Evolutionary conservation across 139 green algal species (phyloP), one percentile per base, ranked within the genome.

Genomic region (Chlorella sp.): DNA sequence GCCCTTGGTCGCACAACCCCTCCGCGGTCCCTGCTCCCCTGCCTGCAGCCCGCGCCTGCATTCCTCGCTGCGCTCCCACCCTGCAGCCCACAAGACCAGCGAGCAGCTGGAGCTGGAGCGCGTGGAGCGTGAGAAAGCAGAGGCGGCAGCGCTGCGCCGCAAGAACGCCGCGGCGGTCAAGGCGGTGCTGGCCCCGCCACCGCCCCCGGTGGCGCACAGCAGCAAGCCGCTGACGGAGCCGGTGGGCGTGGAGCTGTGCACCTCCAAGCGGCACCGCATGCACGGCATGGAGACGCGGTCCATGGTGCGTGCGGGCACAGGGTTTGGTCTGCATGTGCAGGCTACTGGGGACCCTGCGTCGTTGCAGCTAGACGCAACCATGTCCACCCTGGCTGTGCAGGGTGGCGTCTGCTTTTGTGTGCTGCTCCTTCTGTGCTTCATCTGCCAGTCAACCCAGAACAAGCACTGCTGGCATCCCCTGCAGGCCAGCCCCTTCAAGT

Each of bases 31-130:
- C 48, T 34, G 36, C 19, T 20, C 1, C 32, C 54, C 51, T 60
- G 51, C 51, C 11, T 70, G 73, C 74, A 89, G 73, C 38, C 72
- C 83, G 11, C 44, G 43, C 20, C 58, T 82, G 84, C n/a, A 43
- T 6, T 56, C 51, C 3, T 73, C 62, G 11, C 67, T 67, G 85
- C 76, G 89, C 62, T 70, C 80, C 38, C 17, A 68, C 81, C 26
- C 70, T 20, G 32, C 65, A 34, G n/a, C 73, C 1, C 73, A 76
- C 16, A 94, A 92, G 74, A 89, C 68, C 64, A 94, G 88, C 58
- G 86, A 93, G 78, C 92, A 95, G 32, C 48, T 94, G 43, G 85
- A 93, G 87, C 78, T 95, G 40, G 76, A 88, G 44, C 26, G 82
- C 76, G 64, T 92, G 68, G 64, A 54, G 48, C 68, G 28, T 22